phyloP scores from a whole-genome alignment of 2,329 filamentous ascomycete species.

The Exserohilum rostratum region DNA sequence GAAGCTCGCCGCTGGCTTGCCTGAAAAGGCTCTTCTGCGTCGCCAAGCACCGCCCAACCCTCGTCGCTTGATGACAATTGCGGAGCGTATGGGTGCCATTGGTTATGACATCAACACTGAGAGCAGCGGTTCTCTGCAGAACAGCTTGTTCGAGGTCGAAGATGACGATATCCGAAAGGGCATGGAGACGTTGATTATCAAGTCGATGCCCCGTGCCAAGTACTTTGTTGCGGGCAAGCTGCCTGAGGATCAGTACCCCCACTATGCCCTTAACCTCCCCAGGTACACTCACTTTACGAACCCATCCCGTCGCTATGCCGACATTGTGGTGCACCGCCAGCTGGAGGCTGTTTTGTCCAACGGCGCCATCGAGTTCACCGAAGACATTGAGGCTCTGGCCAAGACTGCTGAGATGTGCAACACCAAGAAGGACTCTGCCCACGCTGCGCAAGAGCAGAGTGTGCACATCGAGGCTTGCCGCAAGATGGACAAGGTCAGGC shows the following conservation, averaged over 20 bases:
- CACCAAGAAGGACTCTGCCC: slow-evolving; percentile 98
- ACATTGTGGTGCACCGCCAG: slow-evolving; percentile 94
- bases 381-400: slow-evolving; percentile 84
- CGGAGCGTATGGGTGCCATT: slow-evolving; percentile 88
- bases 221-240: slow-evolving; percentile 88
- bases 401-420: slow-evolving; percentile 97
- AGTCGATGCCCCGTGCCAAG: slow-evolving; percentile 95
- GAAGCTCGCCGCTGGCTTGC: slow-evolving; percentile 77
- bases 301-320: slow-evolving; percentile 91
- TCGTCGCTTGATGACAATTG: slow-evolving; percentile 86
- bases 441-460: slow-evolving; percentile 97
- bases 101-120: slow-evolving; percentile 88
- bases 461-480: slow-evolving; percentile 98
- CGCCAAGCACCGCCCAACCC: slow-evolving; percentile 85
- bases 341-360: slow-evolving; percentile 85
- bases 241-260: slow-evolving; percentile 76
- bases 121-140: slow-evolving; percentile 89
- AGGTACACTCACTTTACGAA: slow-evolving; percentile 98
- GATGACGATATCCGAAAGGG: slow-evolving; percentile 91
- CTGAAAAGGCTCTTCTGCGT: slow-evolving; percentile 90
- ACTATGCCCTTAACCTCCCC: slow-evolving; percentile 91
- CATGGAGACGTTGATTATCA: slow-evolving; percentile 94
- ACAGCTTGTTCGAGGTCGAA: slow-evolving; percentile 91
- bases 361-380: slow-evolving; percentile 80
- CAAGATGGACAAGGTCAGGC: slow-evolving; percentile 89